Base-by-base conservation (phyloP, 2,329 filamentous ascomycete genomes). In the Alternaria triticimaculans region DNA sequence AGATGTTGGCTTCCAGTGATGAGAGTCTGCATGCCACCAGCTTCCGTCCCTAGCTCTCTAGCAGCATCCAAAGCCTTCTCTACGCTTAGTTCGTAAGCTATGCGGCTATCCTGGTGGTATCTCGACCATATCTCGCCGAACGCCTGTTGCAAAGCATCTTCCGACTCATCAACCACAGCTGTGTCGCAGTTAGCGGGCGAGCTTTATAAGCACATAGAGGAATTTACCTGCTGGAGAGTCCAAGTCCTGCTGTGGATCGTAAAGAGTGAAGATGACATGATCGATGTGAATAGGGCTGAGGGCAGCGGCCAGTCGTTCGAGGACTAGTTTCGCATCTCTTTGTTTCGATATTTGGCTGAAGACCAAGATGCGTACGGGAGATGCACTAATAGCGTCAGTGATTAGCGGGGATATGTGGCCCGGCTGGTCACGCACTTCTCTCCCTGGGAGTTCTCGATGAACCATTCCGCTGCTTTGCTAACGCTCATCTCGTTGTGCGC, bases 401-500 rank as follows among this genome's bases (percentile, higher is more conserved):
- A 15, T 21, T 33, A 18, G 25, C 15, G 11, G 53, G 6, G 21
- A 8, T 28, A 25, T 28, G 28, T n/a, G 55, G 15, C 28, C 28
- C 12, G 28, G 28, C 28, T 30, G 28, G 48, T 33, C 30, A 14
- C 30, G 41, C 21, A 59, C 46, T 48, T 59, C 23, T 59, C 14
- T 44, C 18, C 53, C 45, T 59, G 28, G 14, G 14, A 58, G 28
- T 15, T 55, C 33, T 55, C 53, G 14, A 55, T 55, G 56, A 70
- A 70, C 68, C 66, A 70, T 50, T 65, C 41, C 14, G 56, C 61
- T 26, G 66, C 66, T 26, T 61, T 49, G 8, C 7, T 37, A 26
- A 70, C 25, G 43, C 68, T 67, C 66, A 67, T 54, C 26, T 67
- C 58, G 43, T 68, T 70, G 48, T 70, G 68, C 49, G 68, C 66